Conservation (phyloP, 2,329 filamentous ascomycete species). For the Xylariaceae sp. region DNA sequence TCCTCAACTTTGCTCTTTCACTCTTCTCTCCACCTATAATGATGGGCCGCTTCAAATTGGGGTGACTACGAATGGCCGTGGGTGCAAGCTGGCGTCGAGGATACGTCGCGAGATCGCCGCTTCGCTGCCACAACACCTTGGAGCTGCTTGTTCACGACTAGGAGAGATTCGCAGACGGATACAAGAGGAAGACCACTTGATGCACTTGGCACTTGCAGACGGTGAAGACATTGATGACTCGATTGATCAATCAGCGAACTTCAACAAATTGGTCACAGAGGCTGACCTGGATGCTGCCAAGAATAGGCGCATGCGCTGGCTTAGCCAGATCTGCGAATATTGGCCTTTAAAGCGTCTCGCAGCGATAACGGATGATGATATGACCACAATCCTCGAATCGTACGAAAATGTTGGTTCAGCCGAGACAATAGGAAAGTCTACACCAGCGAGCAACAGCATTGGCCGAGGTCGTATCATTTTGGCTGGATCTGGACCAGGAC, state of each 20-base stretch:
- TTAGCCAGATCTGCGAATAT: constrained; percentile 96
- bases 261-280: constrained; percentile 77
- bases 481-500: constrained; percentile 87
- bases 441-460: background rate
- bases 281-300: constrained; percentile 70
- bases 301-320: constrained; percentile 82
- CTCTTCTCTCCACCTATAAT: constrained; percentile 79
- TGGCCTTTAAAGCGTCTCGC: constrained; percentile 87
- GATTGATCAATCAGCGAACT: constrained; percentile 70
- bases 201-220: constrained; percentile 30
- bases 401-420: constrained; percentile 44
- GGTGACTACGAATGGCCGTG: constrained; percentile 90
- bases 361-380: constrained; percentile 72
- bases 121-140: constrained; percentile 70
- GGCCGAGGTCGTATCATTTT: constrained; percentile 70
- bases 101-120: constrained; percentile 85
- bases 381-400: constrained; percentile 69
- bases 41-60: constrained; percentile 93
- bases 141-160: constrained; percentile 70
- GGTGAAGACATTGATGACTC: constrained; percentile 50
- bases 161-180: constrained; percentile 69
- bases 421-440: constrained; percentile 10
- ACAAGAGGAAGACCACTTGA: constrained; percentile 65
- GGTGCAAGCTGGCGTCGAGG: constrained; percentile 87
- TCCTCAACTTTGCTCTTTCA: constrained; percentile 82